Base-by-base conservation (phyloP, 1,284 basidiomycete species). In the Bondarzewia mesenterica region DNA sequence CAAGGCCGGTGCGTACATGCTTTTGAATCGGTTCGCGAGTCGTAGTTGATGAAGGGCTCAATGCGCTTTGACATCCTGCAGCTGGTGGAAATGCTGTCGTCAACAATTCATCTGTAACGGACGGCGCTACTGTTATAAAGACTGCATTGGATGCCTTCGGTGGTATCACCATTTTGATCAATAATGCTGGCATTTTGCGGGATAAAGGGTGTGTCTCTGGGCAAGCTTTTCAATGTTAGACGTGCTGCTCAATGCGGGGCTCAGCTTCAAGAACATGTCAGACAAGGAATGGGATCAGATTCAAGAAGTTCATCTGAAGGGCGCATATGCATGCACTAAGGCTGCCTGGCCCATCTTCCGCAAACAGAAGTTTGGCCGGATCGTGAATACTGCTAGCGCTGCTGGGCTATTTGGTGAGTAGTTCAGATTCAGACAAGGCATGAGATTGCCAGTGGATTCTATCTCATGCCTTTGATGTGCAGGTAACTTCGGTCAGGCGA, bases 401-500 rank as follows among this genome's bases (percentile, higher is more conserved):
- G 88, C 89, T 47, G 90, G 89, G 5, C 68, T 93, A 41, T 91
- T 90, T 58, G 89, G 87, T 85, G 51, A 39, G 71, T 59, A 16
- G 1, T 20, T 38, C 25, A 18, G 16, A 36, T 14, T 22, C 44
- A 46, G 15, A 16, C 45, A 38, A 23, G 32, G n/a, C 10, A 32
- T 21, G 27, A 29, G 23, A 7, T 12, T 41, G 8, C 37, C 16
- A 40, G 12, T 7, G 21, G 40, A n/a, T 15, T 48, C 29, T 44
- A 27, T 42, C 37, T n/a, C n/a, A n/a, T n/a, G n/a, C n/a, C n/a
- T n/a, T n/a, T 12, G 40, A 36, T 44, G 12, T 50, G 56, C 69
- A 84, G 91, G 93, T 7, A 98, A 97, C 74, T 92, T 95, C 64
- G 96, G 95, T 16, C 96, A 99, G 68, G 85, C 93, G 16, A 99